Evolutionary conservation across 768 basidiomycete genomes (phyloP).

Genomic region (Rhizopogon rudus): DNA sequence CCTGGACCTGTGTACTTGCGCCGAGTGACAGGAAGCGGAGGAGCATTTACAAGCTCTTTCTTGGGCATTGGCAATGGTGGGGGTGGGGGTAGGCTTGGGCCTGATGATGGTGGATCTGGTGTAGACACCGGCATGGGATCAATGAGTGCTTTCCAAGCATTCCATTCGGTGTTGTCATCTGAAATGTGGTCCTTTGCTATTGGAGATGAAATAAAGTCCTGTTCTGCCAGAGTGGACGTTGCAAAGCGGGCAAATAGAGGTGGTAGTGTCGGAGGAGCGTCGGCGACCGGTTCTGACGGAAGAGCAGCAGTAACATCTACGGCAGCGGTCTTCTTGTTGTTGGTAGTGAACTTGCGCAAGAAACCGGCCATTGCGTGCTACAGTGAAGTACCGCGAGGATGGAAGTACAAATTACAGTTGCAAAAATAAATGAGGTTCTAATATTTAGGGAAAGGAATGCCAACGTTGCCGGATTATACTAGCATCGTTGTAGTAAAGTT

Average conservation of each 20-base stretch:
- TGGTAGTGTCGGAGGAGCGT: slow-evolving; percentile 27
- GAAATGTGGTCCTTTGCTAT: no score
- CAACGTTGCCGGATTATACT: no score
- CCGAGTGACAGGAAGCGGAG: not conserved
- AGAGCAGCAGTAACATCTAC: slow-evolving; percentile 1
- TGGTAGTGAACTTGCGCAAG: slow-evolving; percentile 47
- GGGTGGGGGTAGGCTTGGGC: not conserved
- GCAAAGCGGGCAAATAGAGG: slow-evolving; percentile 41
- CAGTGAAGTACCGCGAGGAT: not conserved
- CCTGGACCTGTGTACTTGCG: not conserved
- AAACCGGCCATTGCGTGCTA: slow-evolving; percentile 46
- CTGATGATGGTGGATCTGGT: slow-evolving; percentile 1
- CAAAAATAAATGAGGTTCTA: no score
- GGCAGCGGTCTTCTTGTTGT: slow-evolving; percentile 16
- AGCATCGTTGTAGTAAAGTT: no score
- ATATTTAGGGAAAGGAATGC: no score
- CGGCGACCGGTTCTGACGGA: not conserved
- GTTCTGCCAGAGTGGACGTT: slow-evolving; percentile 23
- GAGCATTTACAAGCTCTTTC: no score
- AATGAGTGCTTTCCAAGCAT: slow-evolving; percentile 17
- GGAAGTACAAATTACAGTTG: not conserved
- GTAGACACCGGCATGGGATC: not conserved
- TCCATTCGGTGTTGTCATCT: slow-evolving; percentile 7
- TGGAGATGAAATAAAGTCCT: slow-evolving; percentile 13
- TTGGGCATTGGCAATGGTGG: not conserved